These are phyloP conservation scores for Chimonanthus salicifolius DNA, from an alignment of 164 flowering plant species.

Conservation along the genomic window DNA sequence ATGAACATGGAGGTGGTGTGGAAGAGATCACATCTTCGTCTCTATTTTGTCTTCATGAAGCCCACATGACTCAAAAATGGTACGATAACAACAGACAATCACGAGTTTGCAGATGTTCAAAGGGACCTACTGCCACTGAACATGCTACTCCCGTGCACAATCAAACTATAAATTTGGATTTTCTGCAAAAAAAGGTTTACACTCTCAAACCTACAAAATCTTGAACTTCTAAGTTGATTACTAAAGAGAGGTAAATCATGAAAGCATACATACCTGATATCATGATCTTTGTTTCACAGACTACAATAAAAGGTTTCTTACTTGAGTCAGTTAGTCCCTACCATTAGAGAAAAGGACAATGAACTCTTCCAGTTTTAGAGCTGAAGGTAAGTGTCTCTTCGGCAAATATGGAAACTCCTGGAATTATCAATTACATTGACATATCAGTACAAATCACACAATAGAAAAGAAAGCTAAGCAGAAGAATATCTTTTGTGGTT, in stretches of 20 bases:
- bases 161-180: neutral
- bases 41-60: slow-evolving; percentile 1
- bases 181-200: neutral
- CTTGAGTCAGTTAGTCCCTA: neutral
- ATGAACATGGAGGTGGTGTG: neutral
- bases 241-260: neutral
- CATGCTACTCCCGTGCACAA: neutral
- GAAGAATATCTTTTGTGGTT: neutral
- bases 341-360: neutral
- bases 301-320: neutral
- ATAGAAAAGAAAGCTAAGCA: neutral
- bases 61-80: neutral
- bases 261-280: neutral
- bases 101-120: neutral
- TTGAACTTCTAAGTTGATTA: neutral
- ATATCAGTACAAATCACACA: slow-evolving; percentile 2
- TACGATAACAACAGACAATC: neutral
- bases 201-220: neutral
- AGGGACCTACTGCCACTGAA: neutral
- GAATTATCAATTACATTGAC: neutral
- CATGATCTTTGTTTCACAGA: neutral
- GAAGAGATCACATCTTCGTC: neutral
- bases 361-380: neutral
- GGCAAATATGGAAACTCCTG: neutral
- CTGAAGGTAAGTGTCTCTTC: neutral